These are phyloP conservation scores for Scleroderma citrinum DNA, from an alignment of 768 basidiomycete species.

Conservation along the genomic window DNA sequence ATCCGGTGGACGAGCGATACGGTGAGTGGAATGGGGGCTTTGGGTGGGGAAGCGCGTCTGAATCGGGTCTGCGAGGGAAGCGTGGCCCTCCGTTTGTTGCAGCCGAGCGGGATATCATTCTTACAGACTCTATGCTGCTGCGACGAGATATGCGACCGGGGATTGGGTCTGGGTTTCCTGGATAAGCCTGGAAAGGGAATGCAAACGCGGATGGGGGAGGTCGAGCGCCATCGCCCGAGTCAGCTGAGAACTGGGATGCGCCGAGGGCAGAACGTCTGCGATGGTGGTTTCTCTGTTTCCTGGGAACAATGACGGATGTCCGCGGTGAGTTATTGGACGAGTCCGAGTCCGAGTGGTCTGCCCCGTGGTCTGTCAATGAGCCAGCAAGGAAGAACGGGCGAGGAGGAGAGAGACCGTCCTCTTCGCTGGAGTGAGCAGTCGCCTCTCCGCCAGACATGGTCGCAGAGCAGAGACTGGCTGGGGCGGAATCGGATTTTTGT, in stretches of 20 bases:
- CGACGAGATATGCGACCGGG: constrained; percentile 39
- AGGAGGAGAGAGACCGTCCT: constrained; percentile 26
- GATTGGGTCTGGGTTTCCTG: constrained; percentile 61
- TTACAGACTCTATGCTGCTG: constrained; percentile 37
- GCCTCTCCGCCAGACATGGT: constrained; percentile 9
- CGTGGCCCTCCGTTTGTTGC: neutral
- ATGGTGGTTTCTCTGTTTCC: constrained; percentile 11
- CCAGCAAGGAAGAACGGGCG: constrained; percentile 34
- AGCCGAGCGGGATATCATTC: constrained; percentile 20
- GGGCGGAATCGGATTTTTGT: constrained; percentile 12
- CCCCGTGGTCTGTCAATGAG: constrained; percentile 15
- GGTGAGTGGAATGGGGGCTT: constrained; percentile 23
- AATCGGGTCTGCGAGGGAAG: neutral
- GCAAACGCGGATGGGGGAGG: constrained; percentile 38
- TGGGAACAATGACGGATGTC: constrained; percentile 13
- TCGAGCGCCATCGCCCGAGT: constrained; percentile 4
- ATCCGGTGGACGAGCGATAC: constrained; percentile 31
- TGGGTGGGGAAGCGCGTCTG: neutral
- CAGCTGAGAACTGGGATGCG: constrained; percentile 8
- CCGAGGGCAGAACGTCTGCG: constrained; percentile 24
- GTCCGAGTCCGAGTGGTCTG: constrained; percentile 29
- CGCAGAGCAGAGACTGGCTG: constrained; percentile 3
- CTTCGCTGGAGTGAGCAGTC: constrained; percentile 9
- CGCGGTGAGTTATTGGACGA: constrained; percentile 13
- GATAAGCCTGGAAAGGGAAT: constrained; percentile 55